phyloP scores from a whole-genome alignment of 116 monocot genomes.

The Zostera marina region DNA sequence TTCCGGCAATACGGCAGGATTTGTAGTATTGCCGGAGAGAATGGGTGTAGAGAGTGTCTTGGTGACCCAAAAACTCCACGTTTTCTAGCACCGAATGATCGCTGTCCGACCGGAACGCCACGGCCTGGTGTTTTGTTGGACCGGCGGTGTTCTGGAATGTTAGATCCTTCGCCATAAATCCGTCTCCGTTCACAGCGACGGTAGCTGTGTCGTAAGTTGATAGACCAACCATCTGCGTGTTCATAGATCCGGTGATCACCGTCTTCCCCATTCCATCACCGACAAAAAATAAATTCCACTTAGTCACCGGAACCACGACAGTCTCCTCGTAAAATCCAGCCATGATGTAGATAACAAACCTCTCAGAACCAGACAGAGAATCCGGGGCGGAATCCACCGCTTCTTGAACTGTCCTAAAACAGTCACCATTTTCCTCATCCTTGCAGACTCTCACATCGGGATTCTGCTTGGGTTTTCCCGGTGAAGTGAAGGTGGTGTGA shows the following conservation, averaged over 20 bases:
- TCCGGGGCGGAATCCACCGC: slow-evolving; percentile 66
- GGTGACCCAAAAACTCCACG: slow-evolving; percentile 67
- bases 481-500: not conserved
- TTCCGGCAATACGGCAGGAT: slow-evolving; percentile 53
- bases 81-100: slow-evolving; percentile 41
- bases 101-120: slow-evolving; percentile 69
- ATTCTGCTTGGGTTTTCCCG: slow-evolving; percentile 1
- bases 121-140: slow-evolving; percentile 64
- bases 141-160: slow-evolving; percentile 78
- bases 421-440: slow-evolving; percentile 3
- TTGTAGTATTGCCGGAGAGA: slow-evolving; percentile 63
- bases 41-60: slow-evolving; percentile 71
- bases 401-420: slow-evolving; percentile 34
- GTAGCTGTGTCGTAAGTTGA: slow-evolving; percentile 42
- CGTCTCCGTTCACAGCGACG: slow-evolving; percentile 37
- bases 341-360: slow-evolving; percentile 35
- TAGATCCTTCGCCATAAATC: slow-evolving; percentile 61
- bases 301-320: slow-evolving; percentile 48
- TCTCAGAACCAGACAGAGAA: not conserved
- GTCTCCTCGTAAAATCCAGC: slow-evolving; percentile 56
- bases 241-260: slow-evolving; percentile 48
- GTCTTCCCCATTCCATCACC: slow-evolving; percentile 80
- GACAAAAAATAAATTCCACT: slow-evolving; percentile 53
- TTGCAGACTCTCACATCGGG: slow-evolving; percentile 32
- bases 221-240: slow-evolving; percentile 18